Conservation (phyloP, 768 basidiomycete genomes). For the Cubamyces sp. region DNA sequence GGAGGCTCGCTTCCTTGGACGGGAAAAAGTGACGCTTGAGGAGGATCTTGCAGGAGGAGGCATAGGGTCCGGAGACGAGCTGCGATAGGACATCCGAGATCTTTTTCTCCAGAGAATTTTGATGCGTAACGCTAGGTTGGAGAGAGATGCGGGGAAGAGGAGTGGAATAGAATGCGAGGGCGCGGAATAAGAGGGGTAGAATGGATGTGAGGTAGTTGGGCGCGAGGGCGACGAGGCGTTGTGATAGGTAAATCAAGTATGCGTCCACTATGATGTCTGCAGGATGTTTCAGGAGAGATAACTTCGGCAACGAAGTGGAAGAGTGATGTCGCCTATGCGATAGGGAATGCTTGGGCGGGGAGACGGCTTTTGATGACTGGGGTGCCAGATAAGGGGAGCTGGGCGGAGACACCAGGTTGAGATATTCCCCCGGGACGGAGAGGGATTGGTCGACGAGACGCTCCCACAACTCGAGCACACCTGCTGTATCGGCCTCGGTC, state of each 20-base stretch:
- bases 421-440: conserved; percentile 26
- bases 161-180: conserved; percentile 63
- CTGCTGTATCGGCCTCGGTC: conserved; percentile 57
- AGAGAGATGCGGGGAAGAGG: conserved; percentile 73
- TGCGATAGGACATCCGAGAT: conserved; percentile 59
- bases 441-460: conserved; percentile 59
- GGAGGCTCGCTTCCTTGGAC: conserved; percentile 31
- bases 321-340: conserved; percentile 66
- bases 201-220: conserved; percentile 56
- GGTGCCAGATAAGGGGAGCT: conserved; percentile 38
- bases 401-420: conserved; percentile 21
- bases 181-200: conserved; percentile 75
- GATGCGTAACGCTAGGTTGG: conserved; percentile 39
- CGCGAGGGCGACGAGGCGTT: conserved; percentile 62
- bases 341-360: conserved; percentile 34
- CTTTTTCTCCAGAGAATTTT: conserved; percentile 51
- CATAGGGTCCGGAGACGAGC: conserved; percentile 68
- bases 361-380: conserved; percentile 32
- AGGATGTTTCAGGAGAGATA: conserved; percentile 47
- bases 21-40: conserved; percentile 64
- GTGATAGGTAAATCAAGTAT: conserved; percentile 66
- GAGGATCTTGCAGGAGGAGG: conserved; percentile 64
- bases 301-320: conserved; percentile 53
- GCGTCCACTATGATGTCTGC: conserved; percentile 66
- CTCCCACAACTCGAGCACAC: conserved; percentile 65